Conservation (phyloP, 257 asterid species). For the Solanum neorickii region DNA sequence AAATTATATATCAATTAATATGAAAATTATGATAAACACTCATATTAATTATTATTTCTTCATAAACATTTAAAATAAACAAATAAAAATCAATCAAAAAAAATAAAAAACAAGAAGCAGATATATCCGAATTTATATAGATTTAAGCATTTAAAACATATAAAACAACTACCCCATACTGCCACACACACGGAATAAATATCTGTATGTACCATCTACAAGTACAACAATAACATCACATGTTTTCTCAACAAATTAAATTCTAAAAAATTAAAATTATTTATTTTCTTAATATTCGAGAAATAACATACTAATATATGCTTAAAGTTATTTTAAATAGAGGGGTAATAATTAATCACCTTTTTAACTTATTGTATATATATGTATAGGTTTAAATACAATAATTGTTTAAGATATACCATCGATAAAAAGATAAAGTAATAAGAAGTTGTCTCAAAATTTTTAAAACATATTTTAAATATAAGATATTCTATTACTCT, state of each 20-base stretch:
- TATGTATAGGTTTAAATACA: background rate
- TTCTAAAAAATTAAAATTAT: background rate
- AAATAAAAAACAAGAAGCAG: too few relatives aligned
- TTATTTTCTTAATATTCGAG: background rate
- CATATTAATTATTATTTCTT: too few relatives aligned
- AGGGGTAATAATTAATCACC: background rate
- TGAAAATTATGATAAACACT: too few relatives aligned
- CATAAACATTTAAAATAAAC: too few relatives aligned
- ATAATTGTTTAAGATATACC: background rate
- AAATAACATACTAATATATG: background rate
- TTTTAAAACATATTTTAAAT: too few relatives aligned
- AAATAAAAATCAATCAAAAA: too few relatives aligned
- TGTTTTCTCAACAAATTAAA: background rate
- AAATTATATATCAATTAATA: too few relatives aligned
- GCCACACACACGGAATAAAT: background rate
- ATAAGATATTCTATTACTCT: rapidly evolving
- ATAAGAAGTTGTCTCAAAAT: too few relatives aligned
- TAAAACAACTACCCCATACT: background rate
- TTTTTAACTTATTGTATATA: background rate
- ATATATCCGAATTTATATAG: background rate
- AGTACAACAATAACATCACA: background rate
- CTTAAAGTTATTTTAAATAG: background rate
- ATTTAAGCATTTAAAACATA: background rate
- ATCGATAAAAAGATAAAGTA: too few relatives aligned
- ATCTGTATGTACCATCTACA: background rate